phyloP scores from a whole-genome alignment of 2,329 filamentous ascomycete genomes.

The Nemania bipapillata region DNA sequence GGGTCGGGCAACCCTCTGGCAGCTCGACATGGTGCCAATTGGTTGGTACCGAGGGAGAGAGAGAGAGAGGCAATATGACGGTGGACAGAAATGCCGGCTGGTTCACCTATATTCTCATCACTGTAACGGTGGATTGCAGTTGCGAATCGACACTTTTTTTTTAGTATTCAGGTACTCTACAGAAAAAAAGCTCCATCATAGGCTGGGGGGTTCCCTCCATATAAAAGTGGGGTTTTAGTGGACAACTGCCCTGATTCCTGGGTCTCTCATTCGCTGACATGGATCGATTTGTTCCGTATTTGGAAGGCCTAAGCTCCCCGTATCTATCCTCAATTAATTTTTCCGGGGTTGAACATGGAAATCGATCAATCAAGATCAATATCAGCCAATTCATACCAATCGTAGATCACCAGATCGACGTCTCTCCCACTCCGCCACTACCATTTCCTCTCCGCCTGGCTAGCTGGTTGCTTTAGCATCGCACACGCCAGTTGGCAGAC shows the following conservation, averaged over 20 bases:
- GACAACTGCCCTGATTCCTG: neutral
- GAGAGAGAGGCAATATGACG: neutral
- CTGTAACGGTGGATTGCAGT: neutral
- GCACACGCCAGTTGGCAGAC: neutral
- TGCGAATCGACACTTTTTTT: constrained; percentile 7
- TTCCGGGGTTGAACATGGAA: constrained; percentile 38
- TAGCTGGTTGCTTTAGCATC: neutral
- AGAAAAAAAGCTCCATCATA: constrained; percentile 21
- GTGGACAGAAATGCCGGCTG: neutral
- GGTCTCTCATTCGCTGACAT: constrained; percentile 27
- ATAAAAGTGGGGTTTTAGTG: constrained; percentile 6
- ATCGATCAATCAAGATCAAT: no score
- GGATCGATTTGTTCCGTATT: constrained; percentile 11
- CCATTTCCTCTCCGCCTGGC: neutral
- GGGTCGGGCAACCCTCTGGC: constrained; percentile 68
- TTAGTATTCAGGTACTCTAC: neutral
- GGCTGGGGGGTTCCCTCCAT: neutral
- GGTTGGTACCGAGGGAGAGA: constrained; percentile 12
- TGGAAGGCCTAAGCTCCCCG: constrained; percentile 4
- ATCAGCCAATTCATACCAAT: neutral
- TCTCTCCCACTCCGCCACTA: neutral
- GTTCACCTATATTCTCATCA: neutral
- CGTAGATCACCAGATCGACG: neutral
- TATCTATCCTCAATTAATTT: constrained; percentile 44
- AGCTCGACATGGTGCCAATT: constrained; percentile 64